Conservation (phyloP, 352 stramenopile species). For the Pythium folliculosum region DNA sequence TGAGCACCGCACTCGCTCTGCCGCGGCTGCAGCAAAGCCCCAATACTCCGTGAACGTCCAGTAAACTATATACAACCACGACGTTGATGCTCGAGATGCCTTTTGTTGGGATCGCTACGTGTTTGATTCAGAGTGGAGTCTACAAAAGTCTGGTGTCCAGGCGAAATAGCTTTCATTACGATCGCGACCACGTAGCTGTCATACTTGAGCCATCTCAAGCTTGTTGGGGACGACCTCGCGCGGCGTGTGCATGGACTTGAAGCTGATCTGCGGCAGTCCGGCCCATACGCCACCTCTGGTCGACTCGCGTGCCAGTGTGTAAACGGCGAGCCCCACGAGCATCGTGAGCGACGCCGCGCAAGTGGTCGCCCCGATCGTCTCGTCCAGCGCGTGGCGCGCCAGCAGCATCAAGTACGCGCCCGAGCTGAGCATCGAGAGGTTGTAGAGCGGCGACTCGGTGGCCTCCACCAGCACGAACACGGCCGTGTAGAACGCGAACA, state of each 20-base stretch:
- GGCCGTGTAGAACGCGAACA: conserved; percentile 46
- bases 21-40: too few species aligned
- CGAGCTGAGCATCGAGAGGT: conserved; percentile 37
- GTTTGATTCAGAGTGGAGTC: too few species aligned
- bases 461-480: conserved; percentile 36
- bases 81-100: too few species aligned
- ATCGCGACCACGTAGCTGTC: neutral
- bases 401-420: conserved; percentile 43
- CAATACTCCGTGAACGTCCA: too few species aligned
- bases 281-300: neutral
- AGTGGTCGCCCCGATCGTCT: conserved; percentile 24
- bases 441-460: conserved; percentile 39
- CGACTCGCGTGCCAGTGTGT: conserved; percentile 29
- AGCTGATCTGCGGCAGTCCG: conserved; percentile 28
- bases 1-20: too few species aligned
- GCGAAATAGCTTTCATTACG: too few species aligned
- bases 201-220: conserved; percentile 24
- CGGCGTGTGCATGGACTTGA: conserved; percentile 34
- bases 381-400: conserved; percentile 32
- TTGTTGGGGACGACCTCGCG: conserved; percentile 26
- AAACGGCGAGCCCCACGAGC: conserved; percentile 36
- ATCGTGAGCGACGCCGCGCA: conserved; percentile 31
- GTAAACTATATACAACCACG: too few species aligned
- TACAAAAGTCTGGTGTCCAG: too few species aligned
- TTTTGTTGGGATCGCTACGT: too few species aligned